A percentile compares a stretch with the other conserved stretches of the same genome.
Conservation (phyloP, 225 moss, liverwort and hornwort species). For the Takakia lepidozioides region DNA sequence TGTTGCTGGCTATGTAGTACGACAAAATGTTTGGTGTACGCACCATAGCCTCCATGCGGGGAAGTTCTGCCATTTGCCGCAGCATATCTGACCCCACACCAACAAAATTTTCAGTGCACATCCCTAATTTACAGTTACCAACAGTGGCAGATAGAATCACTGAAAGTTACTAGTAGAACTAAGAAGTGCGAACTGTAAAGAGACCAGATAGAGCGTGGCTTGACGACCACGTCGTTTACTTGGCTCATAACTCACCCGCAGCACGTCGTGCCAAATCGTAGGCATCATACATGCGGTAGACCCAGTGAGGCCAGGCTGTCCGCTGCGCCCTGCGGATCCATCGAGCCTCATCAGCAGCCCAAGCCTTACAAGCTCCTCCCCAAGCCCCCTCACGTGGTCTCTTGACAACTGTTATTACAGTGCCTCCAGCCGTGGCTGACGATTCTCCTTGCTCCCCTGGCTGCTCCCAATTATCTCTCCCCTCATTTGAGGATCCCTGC, state of each 20-base stretch:
- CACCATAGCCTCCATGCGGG: constrained; percentile 35
- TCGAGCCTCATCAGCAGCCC: constrained; percentile 40
- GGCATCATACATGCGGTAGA: constrained; percentile 55
- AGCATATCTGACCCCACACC: constrained; percentile 30
- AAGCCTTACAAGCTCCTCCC: constrained; percentile 45
- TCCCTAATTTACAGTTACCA: no score
- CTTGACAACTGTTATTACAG: constrained; percentile 1
- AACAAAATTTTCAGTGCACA: no score
- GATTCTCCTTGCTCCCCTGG: constrained; percentile 22
- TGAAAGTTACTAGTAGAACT: no score
- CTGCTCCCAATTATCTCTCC: no score
- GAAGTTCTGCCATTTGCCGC: constrained; percentile 39
- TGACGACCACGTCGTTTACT: no score
- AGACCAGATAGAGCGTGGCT: no score
- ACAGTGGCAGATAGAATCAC: no score
- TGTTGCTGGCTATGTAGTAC: constrained; percentile 52
- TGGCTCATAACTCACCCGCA: constrained; percentile 29
- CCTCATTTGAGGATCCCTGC: constrained; percentile 8
- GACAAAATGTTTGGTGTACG: constrained; percentile 29
- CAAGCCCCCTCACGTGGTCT: constrained; percentile 19
- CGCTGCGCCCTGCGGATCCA: constrained; percentile 38
- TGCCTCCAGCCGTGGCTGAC: constrained; percentile 8
- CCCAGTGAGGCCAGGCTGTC: constrained; percentile 54
- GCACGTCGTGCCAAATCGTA: constrained; percentile 50
- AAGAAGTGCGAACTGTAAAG: no score